Base-by-base conservation (phyloP, 129 eudicot genomes). In the Arctium minus region DNA sequence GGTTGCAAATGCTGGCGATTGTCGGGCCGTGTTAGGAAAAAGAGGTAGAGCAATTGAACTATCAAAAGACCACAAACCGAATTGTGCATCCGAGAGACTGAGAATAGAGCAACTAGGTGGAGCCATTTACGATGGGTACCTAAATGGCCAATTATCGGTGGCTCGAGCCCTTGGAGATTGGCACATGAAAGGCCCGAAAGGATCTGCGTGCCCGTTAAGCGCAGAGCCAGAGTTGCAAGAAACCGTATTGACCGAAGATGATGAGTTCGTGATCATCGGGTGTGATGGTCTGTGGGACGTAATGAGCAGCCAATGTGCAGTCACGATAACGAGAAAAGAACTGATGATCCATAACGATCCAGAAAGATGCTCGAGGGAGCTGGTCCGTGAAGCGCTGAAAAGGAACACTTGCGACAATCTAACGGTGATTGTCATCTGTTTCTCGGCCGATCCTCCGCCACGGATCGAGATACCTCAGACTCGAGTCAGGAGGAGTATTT, bases 271-370 rank as follows among this genome's bases (percentile, higher is more conserved):
- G 56, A 88, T 94, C 6, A 86, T 94, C 62, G 98, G 94, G 5
- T 94, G 98, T 70, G 98, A 94, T 64, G 98, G 98, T 13, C 82
- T 94, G 2, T 94, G 98, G 98, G 98, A 94, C 35, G 98, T 94
- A 22, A 94, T 94, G 98, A 94, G 90, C 74, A 94, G 97, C 84
- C 98, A 94, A 74, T 90, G 88, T 40, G 98, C 98, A 0, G 97
- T 94, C 0, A 83, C 93, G 6, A 89, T 90, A 64, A 93, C 89
- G 0, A 86, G 98, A 81, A 89, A 80, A 72, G 96, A 89, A 74
- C 76, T 94, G 64, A 94, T 92, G 96, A 75, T 88, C 32, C 97
- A 94, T 77, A 94, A 94, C 48, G 98, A 94, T 39, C 98, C 98
- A 0, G 94, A 89, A 69, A 84, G 94, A 83, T 94, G 98, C 82